Evolutionary conservation across 176 grass and related monocot species (phyloP).

Genomic region (Coix lacrymajobi): DNA sequence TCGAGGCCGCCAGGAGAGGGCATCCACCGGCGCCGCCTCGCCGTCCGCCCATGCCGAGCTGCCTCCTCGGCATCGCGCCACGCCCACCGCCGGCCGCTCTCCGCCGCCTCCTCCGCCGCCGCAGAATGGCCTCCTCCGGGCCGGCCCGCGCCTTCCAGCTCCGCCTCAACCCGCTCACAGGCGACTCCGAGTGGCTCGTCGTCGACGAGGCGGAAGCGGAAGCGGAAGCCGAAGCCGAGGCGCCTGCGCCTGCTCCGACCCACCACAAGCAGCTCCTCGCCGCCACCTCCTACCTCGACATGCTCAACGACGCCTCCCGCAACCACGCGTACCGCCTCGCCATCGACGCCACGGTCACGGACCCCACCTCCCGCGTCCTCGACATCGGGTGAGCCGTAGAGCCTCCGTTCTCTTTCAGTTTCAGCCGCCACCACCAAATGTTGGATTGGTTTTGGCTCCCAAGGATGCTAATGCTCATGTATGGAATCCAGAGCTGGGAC

Average conservation of each 20-base stretch:
- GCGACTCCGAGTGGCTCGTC: conserved; percentile 93
- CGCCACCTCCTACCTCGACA: conserved; percentile 81
- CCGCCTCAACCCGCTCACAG: conserved; percentile 79
- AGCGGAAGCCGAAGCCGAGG: conserved; percentile 10
- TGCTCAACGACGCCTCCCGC: conserved; percentile 81
- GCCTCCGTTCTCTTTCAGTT: background rate
- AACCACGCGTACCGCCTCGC: conserved; percentile 71
- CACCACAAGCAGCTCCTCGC: conserved; percentile 46
- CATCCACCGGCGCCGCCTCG: background rate
- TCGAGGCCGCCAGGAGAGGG: no score
- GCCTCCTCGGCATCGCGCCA: background rate
- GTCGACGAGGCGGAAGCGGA: conserved; percentile 52
- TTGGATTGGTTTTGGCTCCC: background rate
- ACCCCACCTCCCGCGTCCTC: conserved; percentile 66
- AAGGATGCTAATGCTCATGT: conserved; percentile 20
- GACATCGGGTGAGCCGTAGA: conserved; percentile 71
- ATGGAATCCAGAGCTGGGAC: conserved; percentile 67
- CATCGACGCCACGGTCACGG: conserved; percentile 55
- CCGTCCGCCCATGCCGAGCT: conserved; percentile 27
- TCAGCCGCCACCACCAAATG: background rate
- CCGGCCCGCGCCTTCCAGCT: conserved; percentile 72
- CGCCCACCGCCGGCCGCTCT: conserved; percentile 11
- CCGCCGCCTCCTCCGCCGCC: background rate
- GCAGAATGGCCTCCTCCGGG: conserved; percentile 29
- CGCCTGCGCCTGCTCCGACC: background rate